phyloP scores from a whole-genome alignment of 208 protist species.

The Histomonas meleagridis region DNA sequence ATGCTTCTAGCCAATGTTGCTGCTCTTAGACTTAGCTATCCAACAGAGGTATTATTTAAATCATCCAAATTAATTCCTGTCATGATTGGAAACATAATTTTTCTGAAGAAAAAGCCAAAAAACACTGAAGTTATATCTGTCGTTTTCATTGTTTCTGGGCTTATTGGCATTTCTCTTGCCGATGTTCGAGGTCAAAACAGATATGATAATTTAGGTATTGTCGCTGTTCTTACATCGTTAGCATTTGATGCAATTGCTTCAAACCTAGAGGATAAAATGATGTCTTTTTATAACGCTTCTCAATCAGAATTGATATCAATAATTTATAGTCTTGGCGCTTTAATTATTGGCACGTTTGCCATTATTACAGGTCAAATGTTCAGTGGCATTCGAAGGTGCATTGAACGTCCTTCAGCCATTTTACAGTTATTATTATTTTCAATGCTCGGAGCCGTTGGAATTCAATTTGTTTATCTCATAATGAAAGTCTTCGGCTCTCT shows the following conservation, averaged over 20 bases:
- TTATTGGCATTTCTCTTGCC: not conserved
- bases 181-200: not conserved
- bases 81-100: not conserved
- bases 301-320: not conserved
- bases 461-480: not conserved
- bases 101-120: not conserved
- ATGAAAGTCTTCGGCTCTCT: not conserved
- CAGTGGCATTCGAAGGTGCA: not conserved
- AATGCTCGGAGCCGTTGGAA: not conserved
- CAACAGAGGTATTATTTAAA: not conserved
- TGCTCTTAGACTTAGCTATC: not conserved
- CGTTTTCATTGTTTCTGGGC: not conserved
- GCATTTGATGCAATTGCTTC: not conserved
- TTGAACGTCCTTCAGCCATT: not conserved
- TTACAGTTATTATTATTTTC: not conserved
- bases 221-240: not conserved
- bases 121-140: not conserved
- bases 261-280: not conserved
- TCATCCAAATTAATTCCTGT: not conserved
- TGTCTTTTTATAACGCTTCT: not conserved
- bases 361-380: not conserved
- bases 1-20: not conserved
- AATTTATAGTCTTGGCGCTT: not conserved
- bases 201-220: not conserved
- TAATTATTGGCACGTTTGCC: not conserved